Conservation (phyloP, 371 early-diverging fungal species). For the Saksenaea oblongispora region DNA sequence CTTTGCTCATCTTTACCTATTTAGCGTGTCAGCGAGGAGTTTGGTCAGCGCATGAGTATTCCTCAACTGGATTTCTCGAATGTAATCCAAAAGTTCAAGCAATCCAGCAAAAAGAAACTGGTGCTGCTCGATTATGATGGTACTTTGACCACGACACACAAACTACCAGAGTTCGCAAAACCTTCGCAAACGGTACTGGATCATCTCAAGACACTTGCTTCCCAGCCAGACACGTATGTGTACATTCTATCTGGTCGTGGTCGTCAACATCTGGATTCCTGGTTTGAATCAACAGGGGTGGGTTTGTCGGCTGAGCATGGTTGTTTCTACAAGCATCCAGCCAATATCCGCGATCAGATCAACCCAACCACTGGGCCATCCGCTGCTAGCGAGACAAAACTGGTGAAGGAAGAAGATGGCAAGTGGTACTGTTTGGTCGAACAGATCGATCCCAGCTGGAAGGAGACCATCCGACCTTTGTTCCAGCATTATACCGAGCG, state of each 20-base stretch:
- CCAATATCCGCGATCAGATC: conserved; percentile 49
- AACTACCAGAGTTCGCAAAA: conserved; percentile 89
- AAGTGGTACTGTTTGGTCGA: conserved; percentile 90
- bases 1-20: background rate
- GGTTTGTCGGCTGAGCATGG: conserved; percentile 97
- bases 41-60: conserved; percentile 70
- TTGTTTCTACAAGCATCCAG: conserved; percentile 93
- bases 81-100: conserved; percentile 40
- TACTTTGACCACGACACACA: conserved; percentile 82
- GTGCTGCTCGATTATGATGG: conserved; percentile 95
- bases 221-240: conserved; percentile 83
- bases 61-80: conserved; percentile 56
- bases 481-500: conserved; percentile 95
- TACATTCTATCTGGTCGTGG: conserved; percentile 92
- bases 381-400: conserved; percentile 60
- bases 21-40: conserved; percentile 70
- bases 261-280: conserved; percentile 80
- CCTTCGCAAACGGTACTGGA: conserved; percentile 70
- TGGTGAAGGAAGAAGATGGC: conserved; percentile 55
- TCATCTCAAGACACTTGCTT: conserved; percentile 68
- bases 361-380: conserved; percentile 28
- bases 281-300: conserved; percentile 86
- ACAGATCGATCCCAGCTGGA: conserved; percentile 88
- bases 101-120: conserved; percentile 59
- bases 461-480: conserved; percentile 87